Evolutionary conservation across 2,329 filamentous ascomycete genomes (phyloP), one percentile per base, ranked within the genome.

Genomic region (Dothideomycetes sp.): DNA sequence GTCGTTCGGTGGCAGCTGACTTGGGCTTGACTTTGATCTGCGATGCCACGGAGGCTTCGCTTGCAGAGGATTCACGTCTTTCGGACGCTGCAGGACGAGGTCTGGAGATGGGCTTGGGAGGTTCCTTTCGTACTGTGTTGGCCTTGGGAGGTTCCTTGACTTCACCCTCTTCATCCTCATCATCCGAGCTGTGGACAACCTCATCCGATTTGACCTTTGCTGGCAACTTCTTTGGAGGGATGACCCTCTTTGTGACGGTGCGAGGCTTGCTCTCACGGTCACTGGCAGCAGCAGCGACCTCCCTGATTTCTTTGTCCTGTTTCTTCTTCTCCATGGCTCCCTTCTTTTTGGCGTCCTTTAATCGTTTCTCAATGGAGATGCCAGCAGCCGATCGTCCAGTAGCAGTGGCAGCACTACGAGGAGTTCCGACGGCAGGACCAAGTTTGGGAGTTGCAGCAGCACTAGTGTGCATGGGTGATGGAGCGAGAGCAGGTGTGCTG

Each of bases 181-280:
- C 64, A 30, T 59, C 56, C 9, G 71, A 74, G 49, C 71, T 68
- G 41, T 70, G 62, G 16, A 74, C 68, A 38, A 67, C 65, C 52
- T 74, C 71, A 1, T 67, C 65, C 7, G 70, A 74, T 52, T 74
- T 74, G 57, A 69, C 64, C 49, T 70, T 60, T 11, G 49, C 43
- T 22, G 54, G 66, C 33, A 53, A 63, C 17, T 54, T 64, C 19
- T 54, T 47, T 45, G 42, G 49, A 19, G 46, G 43, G 36, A 33
- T 25, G 4, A 46, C 45, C 41, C 47, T 54, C 43, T 49, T 53
- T 16, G 40, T 35, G 13, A 35, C 18, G 1, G 34, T 43, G 23
- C 36, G 64, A 64, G n/a, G 58, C 46, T 15, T 53, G 41, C 24
- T 44, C 46, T 34, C 49, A 44, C 42, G 61, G 36, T 56, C 52